Evolutionary conservation across 805 yeast genomes (phyloP).

Genomic region (Blastobotrys terrestris): DNA sequence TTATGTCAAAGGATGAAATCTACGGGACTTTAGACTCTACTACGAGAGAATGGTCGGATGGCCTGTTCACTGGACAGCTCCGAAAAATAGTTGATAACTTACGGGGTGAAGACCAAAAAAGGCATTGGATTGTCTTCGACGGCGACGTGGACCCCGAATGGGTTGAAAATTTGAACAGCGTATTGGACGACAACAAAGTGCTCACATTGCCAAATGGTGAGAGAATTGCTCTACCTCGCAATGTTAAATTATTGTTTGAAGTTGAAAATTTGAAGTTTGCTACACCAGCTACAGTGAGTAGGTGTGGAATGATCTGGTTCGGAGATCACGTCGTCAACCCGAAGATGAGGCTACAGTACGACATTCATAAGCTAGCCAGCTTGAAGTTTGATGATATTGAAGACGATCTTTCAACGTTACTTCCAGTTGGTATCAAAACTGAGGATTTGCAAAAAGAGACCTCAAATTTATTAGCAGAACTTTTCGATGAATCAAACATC

Average conservation of each 20-base stretch:
- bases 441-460: conserved; percentile 17
- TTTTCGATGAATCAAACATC: conserved; percentile 3
- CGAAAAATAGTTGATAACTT: conserved; percentile 50
- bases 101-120: conserved; percentile 50
- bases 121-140: conserved; percentile 79
- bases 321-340: conserved; percentile 32
- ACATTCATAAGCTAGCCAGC: conserved; percentile 14
- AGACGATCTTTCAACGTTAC: conserved; percentile 9
- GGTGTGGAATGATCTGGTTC: conserved; percentile 86
- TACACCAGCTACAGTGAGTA: conserved; percentile 86
- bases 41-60: conserved; percentile 91
- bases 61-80: conserved; percentile 63
- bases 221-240: conserved; percentile 58
- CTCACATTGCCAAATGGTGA: conserved; percentile 89
- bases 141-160: conserved; percentile 93
- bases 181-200: conserved; percentile 77
- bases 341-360: conserved; percentile 22
- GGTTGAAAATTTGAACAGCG: conserved; percentile 88
- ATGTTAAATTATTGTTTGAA: conserved; percentile 68
- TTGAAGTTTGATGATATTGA: conserved; percentile 19
- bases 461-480: conserved; percentile 3
- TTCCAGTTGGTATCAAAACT: neutral
- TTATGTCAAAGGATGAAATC: conserved; percentile 54
- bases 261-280: conserved; percentile 59
- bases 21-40: conserved; percentile 68